Percentiles rank a stretch among this genome's conserved stretches.
Evolutionary conservation across 2,329 filamentous ascomycete genomes (phyloP).

Genomic region (Aspergillus melleus): DNA sequence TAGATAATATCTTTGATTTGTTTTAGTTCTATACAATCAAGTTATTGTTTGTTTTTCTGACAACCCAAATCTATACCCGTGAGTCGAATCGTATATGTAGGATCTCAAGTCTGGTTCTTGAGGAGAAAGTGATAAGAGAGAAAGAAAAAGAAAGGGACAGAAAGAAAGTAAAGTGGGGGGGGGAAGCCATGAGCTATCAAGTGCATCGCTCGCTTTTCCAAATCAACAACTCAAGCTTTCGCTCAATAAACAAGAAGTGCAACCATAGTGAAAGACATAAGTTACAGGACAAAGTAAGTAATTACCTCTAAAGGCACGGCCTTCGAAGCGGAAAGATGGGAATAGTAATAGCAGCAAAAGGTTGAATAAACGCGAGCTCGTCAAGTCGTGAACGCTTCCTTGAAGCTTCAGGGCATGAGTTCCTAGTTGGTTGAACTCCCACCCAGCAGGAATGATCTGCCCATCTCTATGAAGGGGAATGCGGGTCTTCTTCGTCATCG

Average conservation of each 20-base stretch:
- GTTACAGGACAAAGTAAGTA: not conserved
- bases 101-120: not conserved
- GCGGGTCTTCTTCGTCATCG: constrained; percentile 45
- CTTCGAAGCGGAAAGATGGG: not conserved
- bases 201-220: not conserved
- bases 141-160: not conserved
- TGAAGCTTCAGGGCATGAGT: not conserved
- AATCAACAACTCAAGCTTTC: not conserved
- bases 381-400: not conserved
- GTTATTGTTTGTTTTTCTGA: not conserved
- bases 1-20: not conserved
- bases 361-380: not conserved
- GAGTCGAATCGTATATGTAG: not conserved
- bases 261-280: not conserved
- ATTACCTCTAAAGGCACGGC: not conserved
- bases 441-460: not conserved
- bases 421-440: not conserved
- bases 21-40: not conserved
- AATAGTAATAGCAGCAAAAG: not conserved
- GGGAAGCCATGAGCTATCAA: not conserved
- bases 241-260: not conserved
- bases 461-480: not conserved
- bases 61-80: not conserved
- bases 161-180: not conserved
- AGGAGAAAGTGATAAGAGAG: not conserved